A percentile compares a stretch with the other conserved stretches of the same genome.
These are phyloP conservation scores for Podaxis carcinomalis DNA, from an alignment of 768 basidiomycete genomes.

Conservation along the genomic window DNA sequence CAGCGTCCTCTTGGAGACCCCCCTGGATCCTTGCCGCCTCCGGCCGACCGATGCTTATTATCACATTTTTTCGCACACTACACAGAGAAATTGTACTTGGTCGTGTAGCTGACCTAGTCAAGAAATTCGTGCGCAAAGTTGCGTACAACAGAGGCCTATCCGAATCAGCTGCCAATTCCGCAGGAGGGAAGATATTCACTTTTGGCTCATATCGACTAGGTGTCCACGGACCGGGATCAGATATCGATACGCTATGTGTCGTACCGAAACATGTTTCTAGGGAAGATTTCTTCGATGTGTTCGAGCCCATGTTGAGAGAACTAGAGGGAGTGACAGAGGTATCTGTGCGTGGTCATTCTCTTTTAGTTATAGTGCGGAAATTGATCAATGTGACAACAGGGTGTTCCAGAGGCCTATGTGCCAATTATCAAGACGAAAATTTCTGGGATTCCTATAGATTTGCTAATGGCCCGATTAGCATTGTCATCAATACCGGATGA, in stretches of 20 bases:
- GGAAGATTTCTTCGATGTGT: constrained; percentile 92
- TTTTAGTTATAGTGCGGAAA: neutral
- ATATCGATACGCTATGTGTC: constrained; percentile 98
- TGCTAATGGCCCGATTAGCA: constrained; percentile 87
- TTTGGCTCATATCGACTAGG: constrained; percentile 98
- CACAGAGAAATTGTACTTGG: constrained; percentile 90
- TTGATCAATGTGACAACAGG: constrained; percentile 41
- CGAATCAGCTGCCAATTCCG: constrained; percentile 80
- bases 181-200: constrained; percentile 98
- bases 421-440: constrained; percentile 93
- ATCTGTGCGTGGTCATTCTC: constrained; percentile 57
- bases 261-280: constrained; percentile 95
- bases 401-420: constrained; percentile 95
- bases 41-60: neutral
- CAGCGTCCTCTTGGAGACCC: neutral
- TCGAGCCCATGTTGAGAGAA: constrained; percentile 84
- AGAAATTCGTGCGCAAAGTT: constrained; percentile 86
- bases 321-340: constrained; percentile 84
- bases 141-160: constrained; percentile 79
- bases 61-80: constrained; percentile 1
- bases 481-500: constrained; percentile 90
- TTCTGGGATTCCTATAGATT: constrained; percentile 88
- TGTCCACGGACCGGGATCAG: constrained; percentile 91
- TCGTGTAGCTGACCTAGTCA: constrained; percentile 82
- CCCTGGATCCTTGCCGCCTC: neutral